These are phyloP conservation scores for Entomortierella chlamydospora DNA, from an alignment of 192 early-diverging fungal genomes.

Conservation along the genomic window DNA sequence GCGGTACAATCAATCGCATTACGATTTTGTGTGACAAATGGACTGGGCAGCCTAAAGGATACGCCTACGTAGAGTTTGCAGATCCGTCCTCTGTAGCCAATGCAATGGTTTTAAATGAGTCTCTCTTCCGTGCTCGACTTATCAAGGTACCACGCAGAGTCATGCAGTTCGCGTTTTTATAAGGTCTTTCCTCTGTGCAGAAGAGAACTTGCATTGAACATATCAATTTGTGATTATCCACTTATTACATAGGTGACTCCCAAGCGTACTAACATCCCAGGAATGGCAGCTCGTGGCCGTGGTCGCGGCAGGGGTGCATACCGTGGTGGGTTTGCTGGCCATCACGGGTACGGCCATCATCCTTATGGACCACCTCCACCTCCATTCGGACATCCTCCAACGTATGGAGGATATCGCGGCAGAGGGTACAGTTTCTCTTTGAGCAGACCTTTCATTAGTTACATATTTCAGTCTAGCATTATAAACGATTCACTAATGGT, in stretches of 20 bases:
- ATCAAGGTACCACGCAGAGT: too few relatives aligned
- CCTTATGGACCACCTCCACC: conserved; percentile 43
- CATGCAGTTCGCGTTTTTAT: neutral
- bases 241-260: conserved; percentile 66
- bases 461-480: too few relatives aligned
- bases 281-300: conserved; percentile 80
- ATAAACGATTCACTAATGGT: too few relatives aligned
- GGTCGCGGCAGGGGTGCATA: conserved; percentile 78
- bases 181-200: too few relatives aligned
- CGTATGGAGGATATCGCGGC: conserved; percentile 58
- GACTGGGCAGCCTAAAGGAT: conserved; percentile 95
- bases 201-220: too few relatives aligned
- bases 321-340: conserved; percentile 70
- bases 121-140: conserved; percentile 86
- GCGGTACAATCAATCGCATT: conserved; percentile 96
- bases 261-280: conserved; percentile 96
- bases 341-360: conserved; percentile 57
- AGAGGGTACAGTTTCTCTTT: conserved; percentile 28
- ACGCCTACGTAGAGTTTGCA: conserved; percentile 97
- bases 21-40: conserved; percentile 96
- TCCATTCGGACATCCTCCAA: conserved; percentile 54
- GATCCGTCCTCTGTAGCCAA: conserved; percentile 81
- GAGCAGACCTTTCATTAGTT: too few relatives aligned
- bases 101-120: conserved; percentile 90
- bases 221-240: neutral